Conservation (phyloP, 116 monocot genomes). For the Iris pallida region DNA sequence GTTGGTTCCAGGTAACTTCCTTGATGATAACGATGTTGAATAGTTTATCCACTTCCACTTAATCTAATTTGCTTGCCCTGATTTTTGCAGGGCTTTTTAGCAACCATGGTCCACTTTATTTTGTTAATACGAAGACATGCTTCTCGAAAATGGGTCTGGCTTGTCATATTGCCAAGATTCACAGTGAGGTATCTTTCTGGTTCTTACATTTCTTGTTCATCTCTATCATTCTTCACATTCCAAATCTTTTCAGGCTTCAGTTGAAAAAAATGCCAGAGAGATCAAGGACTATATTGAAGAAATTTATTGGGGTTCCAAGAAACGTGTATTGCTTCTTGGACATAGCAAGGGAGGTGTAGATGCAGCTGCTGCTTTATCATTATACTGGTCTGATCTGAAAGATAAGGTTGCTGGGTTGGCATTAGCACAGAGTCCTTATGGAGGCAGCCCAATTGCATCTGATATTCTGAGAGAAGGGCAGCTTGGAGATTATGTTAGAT, state of each 20-base stretch:
- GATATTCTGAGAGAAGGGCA: conserved; percentile 95
- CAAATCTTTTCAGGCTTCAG: conserved; percentile 58
- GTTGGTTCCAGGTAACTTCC: conserved; percentile 77
- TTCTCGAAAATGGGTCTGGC: conserved; percentile 98
- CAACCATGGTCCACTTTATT: conserved; percentile 95
- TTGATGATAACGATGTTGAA: not conserved
- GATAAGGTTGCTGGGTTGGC: conserved; percentile 87
- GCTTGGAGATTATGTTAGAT: conserved; percentile 85
- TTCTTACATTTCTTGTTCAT: not conserved
- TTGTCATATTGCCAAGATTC: conserved; percentile 98
- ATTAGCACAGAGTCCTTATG: conserved; percentile 91
- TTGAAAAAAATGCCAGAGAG: conserved; percentile 82
- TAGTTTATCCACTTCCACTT: not conserved
- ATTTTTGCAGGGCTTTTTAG: conserved; percentile 83
- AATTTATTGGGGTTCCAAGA: conserved; percentile 88
- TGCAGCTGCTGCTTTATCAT: conserved; percentile 80
- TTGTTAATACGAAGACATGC: conserved; percentile 80
- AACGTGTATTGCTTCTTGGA: conserved; percentile 87
- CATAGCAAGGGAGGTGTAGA: conserved; percentile 99
- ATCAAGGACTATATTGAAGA: conserved; percentile 96
- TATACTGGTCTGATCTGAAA: conserved; percentile 83
- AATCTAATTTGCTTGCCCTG: conserved; percentile 1
- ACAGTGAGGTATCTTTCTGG: conserved; percentile 68
- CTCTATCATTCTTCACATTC: not conserved
- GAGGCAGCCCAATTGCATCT: conserved; percentile 92